phyloP scores from a whole-genome alignment of 2,329 filamentous ascomycete genomes.

The Dendrostoma leiphaemia region DNA sequence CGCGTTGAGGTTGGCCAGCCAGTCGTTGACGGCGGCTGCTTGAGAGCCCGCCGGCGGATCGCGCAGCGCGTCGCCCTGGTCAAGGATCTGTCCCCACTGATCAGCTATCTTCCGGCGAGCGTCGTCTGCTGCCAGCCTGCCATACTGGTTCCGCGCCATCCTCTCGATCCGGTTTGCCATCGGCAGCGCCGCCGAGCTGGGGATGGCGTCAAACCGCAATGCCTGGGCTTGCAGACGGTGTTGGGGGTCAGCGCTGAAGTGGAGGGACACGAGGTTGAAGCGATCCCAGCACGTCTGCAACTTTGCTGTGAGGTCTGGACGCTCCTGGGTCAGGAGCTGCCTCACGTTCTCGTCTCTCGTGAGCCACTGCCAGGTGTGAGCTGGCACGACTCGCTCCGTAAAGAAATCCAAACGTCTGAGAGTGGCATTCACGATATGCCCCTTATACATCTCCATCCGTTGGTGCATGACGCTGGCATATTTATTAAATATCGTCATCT shows the following conservation, averaged over 20 bases:
- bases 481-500: not conserved
- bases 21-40: not conserved
- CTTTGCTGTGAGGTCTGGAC: not conserved
- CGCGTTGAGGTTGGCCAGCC: not conserved
- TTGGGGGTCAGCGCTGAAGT: not conserved
- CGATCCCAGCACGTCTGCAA: not conserved
- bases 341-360: not conserved
- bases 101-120: not conserved
- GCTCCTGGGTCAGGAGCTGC: not conserved
- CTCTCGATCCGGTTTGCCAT: not conserved
- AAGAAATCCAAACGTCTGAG: not conserved
- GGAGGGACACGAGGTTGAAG: not conserved
- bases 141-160: constrained; percentile 2
- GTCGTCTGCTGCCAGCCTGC: not conserved
- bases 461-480: not conserved
- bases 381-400: not conserved
- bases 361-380: not conserved
- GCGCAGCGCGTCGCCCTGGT: not conserved
- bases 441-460: not conserved
- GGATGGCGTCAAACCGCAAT: not conserved
- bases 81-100: constrained; percentile 4
- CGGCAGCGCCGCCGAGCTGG: not conserved
- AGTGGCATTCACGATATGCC: not conserved
- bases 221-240: not conserved
- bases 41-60: not conserved